These are phyloP conservation scores for Thielaviopsis euricoi DNA, from an alignment of 2,329 filamentous ascomycete genomes.

Conservation along the genomic window DNA sequence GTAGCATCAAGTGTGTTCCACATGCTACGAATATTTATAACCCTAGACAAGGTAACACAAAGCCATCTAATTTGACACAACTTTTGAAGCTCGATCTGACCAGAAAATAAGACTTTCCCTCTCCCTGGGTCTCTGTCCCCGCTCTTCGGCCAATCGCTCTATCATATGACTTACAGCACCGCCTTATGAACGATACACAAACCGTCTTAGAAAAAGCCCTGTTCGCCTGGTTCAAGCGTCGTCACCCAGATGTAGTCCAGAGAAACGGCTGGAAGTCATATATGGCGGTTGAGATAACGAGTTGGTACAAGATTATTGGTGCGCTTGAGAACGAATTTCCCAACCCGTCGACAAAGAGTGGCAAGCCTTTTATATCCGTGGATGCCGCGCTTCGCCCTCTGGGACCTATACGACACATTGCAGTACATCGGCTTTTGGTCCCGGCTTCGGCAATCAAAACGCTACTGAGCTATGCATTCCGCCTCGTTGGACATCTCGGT, in stretches of 20 bases:
- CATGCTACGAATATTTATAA: neutral
- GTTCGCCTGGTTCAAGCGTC: conserved; percentile 3
- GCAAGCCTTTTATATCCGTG: neutral
- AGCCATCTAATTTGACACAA: neutral
- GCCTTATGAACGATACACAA: conserved; percentile 3
- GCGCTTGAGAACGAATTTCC: neutral
- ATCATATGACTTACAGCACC: conserved; percentile 6
- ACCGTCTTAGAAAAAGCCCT: conserved; percentile 3
- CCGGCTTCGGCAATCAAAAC: neutral
- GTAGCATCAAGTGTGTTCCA: neutral
- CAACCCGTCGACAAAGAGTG: neutral
- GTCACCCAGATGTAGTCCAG: neutral
- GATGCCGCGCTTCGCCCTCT: conserved; percentile 1
- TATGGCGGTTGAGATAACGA: conserved; percentile 4
- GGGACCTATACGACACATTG: conserved; percentile 7
- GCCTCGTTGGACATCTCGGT: conserved; percentile 2
- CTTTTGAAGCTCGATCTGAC: neutral
- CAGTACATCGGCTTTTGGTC: conserved; percentile 6
- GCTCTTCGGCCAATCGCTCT: neutral
- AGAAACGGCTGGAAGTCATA: conserved; percentile 3
- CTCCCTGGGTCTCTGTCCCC: conserved; percentile 4
- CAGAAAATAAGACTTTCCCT: neutral
- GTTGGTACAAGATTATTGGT: conserved; percentile 4
- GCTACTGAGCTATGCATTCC: conserved; percentile 2
- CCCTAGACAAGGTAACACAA: neutral